Evolutionary conservation across 305 asterid species (phyloP), one percentile per base, ranked within the genome.

Genomic region (Fraxinus nigra): DNA sequence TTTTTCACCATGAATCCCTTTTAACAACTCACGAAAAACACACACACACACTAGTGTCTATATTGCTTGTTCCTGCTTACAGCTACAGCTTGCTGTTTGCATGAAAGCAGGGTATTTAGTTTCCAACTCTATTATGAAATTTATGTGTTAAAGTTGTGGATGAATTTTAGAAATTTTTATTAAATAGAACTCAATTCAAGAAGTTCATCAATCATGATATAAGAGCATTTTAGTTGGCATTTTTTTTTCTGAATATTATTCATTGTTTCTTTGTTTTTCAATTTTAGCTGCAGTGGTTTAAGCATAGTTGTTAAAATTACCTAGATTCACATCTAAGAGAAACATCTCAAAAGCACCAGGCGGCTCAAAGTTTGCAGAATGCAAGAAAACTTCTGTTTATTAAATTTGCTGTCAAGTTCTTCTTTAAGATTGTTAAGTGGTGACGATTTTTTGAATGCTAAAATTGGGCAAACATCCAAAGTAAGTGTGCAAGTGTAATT

Each of bases 81-180:
- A 40, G 78, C 78, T 78, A 54, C 83, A 37, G 67, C 75, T 65
- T 82, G 54, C 74, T 74, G 56, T 84, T 70, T 87, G 48, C 30
- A 70, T 30, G 43, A 76, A 61, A 75, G 54, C 76, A 80, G 78
- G 30, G 80, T 35, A 65, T 70, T 48, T 32, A 20, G 73, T 48
- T 80, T 76, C 70, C 14, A 37, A 79, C 30, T 75, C 33, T 43
- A 33, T 70, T 77, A 18, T 72, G 79, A 56, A 77, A 61, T 38
- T 72, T 28, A 11, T 14, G 1, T 24, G 38, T 73, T 72, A 72
- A 8, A 3, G 51, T 81, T 7, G 43, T 26, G 40, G 37, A 65
- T n/a, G 72, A 63, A 43, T 76, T 61, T 61, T 40, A 14, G 54
- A 20, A 30, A 61, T 37, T 72, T 34, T 80, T 35, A 33, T 38